A percentile compares a stretch with the other conserved stretches of the same genome.
phyloP scores from a whole-genome alignment of 345 rosid genomes.

The Pistacia integerrima region DNA sequence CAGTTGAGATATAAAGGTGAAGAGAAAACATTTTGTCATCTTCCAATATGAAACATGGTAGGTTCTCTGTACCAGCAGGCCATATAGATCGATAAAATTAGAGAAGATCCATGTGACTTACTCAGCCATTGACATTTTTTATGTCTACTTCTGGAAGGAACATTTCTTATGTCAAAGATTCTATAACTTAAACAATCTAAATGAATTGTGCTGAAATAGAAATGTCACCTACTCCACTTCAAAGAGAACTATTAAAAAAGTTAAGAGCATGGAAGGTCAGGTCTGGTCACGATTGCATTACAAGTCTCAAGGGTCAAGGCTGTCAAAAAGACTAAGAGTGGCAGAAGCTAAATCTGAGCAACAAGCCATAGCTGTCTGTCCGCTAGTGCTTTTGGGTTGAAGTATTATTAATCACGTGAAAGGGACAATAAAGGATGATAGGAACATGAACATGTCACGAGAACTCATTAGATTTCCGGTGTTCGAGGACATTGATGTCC shows the following conservation, averaged over 20 bases:
- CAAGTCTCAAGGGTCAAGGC: neutral
- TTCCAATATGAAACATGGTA: too few relatives aligned
- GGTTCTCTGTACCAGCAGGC: too few relatives aligned
- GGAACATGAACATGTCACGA: slow-evolving; percentile 24
- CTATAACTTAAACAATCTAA: neutral
- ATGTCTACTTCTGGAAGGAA: neutral
- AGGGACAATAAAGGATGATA: slow-evolving; percentile 13
- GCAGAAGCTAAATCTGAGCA: slow-evolving; percentile 1
- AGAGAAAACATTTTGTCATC: too few relatives aligned
- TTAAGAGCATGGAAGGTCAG: neutral
- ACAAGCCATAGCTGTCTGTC: slow-evolving; percentile 16
- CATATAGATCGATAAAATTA: too few relatives aligned
- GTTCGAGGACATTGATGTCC: neutral
- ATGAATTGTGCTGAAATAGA: neutral
- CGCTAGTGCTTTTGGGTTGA: slow-evolving; percentile 6
- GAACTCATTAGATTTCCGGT: slow-evolving; percentile 6
- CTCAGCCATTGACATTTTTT: neutral
- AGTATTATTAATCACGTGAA: slow-evolving; percentile 30
- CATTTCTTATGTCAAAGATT: neutral
- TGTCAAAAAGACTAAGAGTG: neutral
- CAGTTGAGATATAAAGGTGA: neutral
- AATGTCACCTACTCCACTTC: neutral
- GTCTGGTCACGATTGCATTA: neutral
- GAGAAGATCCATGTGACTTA: too few relatives aligned
- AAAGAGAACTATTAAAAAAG: neutral